Evolutionary conservation across 2,329 filamentous ascomycete species (phyloP), one percentile per base, ranked within the genome.

Genomic region (Colletotrichum sp.): DNA sequence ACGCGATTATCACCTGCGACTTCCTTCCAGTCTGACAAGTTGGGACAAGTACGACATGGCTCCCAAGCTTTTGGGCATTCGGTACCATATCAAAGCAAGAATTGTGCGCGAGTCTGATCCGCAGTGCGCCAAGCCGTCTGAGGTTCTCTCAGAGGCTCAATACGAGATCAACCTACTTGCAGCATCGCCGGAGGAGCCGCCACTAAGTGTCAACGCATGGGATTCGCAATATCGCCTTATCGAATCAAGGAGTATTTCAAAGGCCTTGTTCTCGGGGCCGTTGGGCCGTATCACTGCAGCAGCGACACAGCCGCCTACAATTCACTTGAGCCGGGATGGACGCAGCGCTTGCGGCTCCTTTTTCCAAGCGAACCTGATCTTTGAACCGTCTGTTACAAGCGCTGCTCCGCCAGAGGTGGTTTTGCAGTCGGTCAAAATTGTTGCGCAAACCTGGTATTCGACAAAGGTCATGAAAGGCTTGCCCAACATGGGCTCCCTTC

Each of bases 11-110:
- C 90, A 92, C 81, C 81, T 90, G 32, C 85, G 86, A 12, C 84
- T 91, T 15, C 90, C 90, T 2, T 90, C 90, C 0, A 88, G 87
- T 12, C 81, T 91, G 71, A 86, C 86, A 4, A 83, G 81, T 78
- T 91, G 89, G 89, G 85, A 88, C 66, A 86, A 84, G 76, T 87
- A 91, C 77, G 90, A 92, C 78, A 85, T 90, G 78, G 82, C 89
- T 0, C 90, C 90, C 0, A 83, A 87, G 39, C 91, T 91, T 87
- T 85, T 88, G 18, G 83, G 85, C 8, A 84, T 91, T 48, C 86
- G 90, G 78, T 92, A 92, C 80, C 79, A 79, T 56, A 81, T 92
- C 79, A 87, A 87, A 78, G 90, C 88, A 8, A 85, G 87, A 30
- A 80, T 87, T 10, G 79, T 83, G 32, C 79, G 78, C 77, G 82